phyloP scores from a whole-genome alignment of 2,329 filamentous ascomycete genomes.

The Beauveria scarabaeidicola region DNA sequence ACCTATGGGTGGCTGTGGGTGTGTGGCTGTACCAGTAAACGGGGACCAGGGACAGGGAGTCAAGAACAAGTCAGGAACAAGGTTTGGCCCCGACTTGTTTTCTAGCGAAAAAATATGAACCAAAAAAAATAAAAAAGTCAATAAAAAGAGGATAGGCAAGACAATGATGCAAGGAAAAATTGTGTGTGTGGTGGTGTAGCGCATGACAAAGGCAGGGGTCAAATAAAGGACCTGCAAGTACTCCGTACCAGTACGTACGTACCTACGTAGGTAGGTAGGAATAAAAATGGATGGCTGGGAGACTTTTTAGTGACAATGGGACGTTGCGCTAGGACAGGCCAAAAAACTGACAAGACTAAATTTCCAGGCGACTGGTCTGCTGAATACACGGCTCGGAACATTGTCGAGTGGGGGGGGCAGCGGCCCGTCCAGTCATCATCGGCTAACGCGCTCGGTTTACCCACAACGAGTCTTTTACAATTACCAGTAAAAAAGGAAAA shows the following conservation, averaged over 20 bases:
- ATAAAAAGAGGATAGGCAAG: background rate
- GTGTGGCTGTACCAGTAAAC: background rate
- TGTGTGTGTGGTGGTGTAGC: background rate
- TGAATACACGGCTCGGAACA: background rate
- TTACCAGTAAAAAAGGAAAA: no score
- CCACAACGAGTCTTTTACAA: background rate
- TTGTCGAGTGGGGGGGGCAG: background rate
- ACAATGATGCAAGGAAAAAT: background rate
- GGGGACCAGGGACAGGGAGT: background rate
- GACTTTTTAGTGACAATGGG: background rate
- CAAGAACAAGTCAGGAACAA: background rate
- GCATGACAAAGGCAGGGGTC: background rate
- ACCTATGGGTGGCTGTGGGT: background rate
- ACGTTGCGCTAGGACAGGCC: background rate
- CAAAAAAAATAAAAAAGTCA: background rate
- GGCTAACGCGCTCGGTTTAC: background rate
- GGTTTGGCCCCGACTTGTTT: background rate
- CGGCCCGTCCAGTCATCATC: background rate
- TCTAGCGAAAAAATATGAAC: background rate
- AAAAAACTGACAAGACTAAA: background rate
- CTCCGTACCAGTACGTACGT: no score
- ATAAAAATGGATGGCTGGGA: constrained; percentile 4
- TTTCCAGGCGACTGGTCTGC: background rate
- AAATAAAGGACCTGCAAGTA: background rate
- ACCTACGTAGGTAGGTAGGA: no score